Evolutionary conservation across 192 early-diverging fungal genomes (phyloP).

Genomic region (Nowakowskiella sp.): DNA sequence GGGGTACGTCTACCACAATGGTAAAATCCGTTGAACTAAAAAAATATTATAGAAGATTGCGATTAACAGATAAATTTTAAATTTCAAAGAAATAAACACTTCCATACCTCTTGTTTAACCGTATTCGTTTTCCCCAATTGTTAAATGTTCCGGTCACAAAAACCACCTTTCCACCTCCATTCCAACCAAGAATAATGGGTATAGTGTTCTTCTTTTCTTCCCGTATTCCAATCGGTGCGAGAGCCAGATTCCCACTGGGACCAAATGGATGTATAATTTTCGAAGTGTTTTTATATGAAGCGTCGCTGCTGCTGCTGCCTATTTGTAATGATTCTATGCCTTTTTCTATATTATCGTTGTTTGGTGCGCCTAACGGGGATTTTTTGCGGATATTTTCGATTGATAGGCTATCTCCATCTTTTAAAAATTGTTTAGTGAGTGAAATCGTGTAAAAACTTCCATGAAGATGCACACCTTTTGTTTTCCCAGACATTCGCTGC

Average conservation of each 20-base stretch:
- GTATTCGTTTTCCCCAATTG: conserved; percentile 92
- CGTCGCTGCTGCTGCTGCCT: too few species aligned
- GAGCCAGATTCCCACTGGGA: conserved; percentile 6
- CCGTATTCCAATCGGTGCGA: too few species aligned
- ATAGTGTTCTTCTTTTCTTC: conserved; percentile 36
- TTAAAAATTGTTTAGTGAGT: too few species aligned
- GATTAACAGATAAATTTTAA: conserved; percentile 10
- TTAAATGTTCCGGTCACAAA: conserved; percentile 96
- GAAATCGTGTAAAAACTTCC: too few species aligned
- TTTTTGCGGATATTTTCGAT: too few species aligned
- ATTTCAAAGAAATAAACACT: background rate
- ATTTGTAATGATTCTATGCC: too few species aligned
- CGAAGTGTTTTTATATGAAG: conserved; percentile 23
- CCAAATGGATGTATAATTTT: conserved; percentile 25
- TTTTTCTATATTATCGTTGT: too few species aligned
- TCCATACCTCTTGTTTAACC: conserved; percentile 41
- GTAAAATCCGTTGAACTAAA: conserved; percentile 66
- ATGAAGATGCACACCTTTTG: too few species aligned
- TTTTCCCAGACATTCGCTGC: too few species aligned
- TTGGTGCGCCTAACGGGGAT: too few species aligned
- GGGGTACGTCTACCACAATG: conserved; percentile 77
- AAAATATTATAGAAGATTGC: conserved; percentile 3
- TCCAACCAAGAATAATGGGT: conserved; percentile 87
- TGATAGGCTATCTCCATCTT: too few species aligned
- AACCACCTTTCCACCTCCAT: conserved; percentile 72